phyloP scores from a whole-genome alignment of 108 stramenopile genomes.

The Skeletonema menzelii region DNA sequence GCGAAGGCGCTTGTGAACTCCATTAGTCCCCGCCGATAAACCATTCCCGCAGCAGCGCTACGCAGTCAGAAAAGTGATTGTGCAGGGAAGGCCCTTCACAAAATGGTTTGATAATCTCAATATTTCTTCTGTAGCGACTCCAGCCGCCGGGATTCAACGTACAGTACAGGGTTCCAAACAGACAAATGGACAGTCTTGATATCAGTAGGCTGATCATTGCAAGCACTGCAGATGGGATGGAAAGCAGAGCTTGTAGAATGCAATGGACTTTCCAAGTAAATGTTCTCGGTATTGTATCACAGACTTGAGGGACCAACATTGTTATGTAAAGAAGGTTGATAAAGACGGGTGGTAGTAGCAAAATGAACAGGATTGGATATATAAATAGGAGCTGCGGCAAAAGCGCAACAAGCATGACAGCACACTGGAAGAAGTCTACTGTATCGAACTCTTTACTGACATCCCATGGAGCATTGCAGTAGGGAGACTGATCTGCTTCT shows the following conservation, averaged over 20 bases:
- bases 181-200: conserved; percentile 1
- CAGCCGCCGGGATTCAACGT: background rate
- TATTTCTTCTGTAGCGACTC: conserved; percentile 3
- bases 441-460: background rate
- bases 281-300: background rate
- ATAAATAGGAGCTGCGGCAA: background rate
- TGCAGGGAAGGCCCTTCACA: background rate
- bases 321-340: background rate
- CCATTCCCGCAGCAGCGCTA: conserved; percentile 17
- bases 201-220: background rate
- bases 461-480: background rate
- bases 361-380: background rate
- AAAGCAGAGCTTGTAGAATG: background rate
- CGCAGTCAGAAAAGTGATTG: conserved; percentile 6
- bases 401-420: background rate
- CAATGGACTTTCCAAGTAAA: background rate
- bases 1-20: conserved; percentile 22
- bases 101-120: conserved; percentile 9
- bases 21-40: conserved; percentile 10
- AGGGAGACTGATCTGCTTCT: background rate
- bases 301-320: background rate
- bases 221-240: background rate
- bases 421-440: background rate
- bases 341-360: background rate
- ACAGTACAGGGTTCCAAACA: conserved; percentile 11